Evolutionary conservation across 805 yeast species (phyloP).

Genomic region (Yarrowia deformans): DNA sequence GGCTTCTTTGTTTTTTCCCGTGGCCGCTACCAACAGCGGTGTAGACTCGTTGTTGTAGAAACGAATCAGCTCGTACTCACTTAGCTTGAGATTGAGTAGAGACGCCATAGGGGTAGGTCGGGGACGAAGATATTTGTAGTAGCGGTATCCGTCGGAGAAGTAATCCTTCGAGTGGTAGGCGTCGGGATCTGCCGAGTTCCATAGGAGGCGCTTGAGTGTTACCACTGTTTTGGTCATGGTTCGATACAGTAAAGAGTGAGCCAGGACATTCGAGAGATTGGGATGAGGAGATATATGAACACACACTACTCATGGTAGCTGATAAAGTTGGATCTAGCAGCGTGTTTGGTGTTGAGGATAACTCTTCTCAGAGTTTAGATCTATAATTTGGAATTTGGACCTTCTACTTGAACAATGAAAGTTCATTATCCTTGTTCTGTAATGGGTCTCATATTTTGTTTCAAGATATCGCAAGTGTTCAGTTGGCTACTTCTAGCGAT

Average conservation of each 20-base stretch:
- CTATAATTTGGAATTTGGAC: not conserved
- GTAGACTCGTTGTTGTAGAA: slow-evolving; percentile 16
- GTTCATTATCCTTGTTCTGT: too few species aligned
- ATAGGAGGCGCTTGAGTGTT: not conserved
- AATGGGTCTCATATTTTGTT: too few species aligned
- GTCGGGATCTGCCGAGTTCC: slow-evolving; percentile 1
- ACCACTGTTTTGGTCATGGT: slow-evolving; percentile 1
- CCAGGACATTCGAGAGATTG: too few species aligned
- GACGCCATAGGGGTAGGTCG: slow-evolving; percentile 13
- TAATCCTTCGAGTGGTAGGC: not conserved
- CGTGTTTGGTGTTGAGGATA: not conserved
- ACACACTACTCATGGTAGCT: not conserved
- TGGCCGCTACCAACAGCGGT: slow-evolving; percentile 2
- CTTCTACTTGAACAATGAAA: too few species aligned
- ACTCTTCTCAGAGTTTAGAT: not conserved
- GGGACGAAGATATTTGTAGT: not conserved
- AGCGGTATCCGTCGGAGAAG: not conserved
- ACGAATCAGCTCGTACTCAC: slow-evolving; percentile 12
- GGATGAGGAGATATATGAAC: not conserved
- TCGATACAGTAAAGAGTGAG: not conserved
- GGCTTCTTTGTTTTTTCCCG: not conserved
- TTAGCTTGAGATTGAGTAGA: not conserved
- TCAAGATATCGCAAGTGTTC: too few species aligned
- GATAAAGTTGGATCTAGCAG: not conserved
- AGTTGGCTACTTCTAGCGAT: too few species aligned